phyloP scores from a whole-genome alignment of 805 yeast species.

The Grigorovia humatica region DNA sequence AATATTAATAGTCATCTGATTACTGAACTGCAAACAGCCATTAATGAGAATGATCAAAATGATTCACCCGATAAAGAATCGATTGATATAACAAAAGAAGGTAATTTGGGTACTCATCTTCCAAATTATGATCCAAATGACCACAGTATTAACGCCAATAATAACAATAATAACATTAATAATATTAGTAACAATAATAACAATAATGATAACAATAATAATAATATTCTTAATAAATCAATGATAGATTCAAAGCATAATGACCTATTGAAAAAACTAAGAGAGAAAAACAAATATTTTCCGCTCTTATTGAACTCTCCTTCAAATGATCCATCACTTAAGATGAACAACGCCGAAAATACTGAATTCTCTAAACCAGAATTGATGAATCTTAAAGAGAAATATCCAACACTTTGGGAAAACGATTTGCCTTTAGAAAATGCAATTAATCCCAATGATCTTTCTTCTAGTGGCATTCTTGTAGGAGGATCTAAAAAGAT shows the following conservation, averaged over 20 bases:
- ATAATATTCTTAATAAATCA: not conserved
- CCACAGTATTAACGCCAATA: not conserved
- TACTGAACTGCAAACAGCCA: not conserved
- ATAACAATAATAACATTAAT: not conserved
- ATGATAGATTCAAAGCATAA: not conserved
- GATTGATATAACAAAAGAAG: no score
- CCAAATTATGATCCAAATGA: no score
- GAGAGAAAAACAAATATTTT: constrained; percentile 31
- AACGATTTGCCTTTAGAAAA: constrained; percentile 13
- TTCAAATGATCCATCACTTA: constrained; percentile 13
- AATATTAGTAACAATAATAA: not conserved
- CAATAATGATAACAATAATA: not conserved
- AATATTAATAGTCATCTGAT: not conserved
- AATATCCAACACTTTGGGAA: constrained; percentile 21
- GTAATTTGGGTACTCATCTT: no score
- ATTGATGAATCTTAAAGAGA: constrained; percentile 8
- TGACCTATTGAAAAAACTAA: constrained; percentile 5
- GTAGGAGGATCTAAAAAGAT: not conserved
- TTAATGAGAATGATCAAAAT: not conserved
- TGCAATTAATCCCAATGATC: not conserved
- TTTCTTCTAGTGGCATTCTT: not conserved
- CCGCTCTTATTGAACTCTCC: constrained; percentile 26
- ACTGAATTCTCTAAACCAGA: not conserved
- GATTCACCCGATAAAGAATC: no score
- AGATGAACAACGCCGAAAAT: constrained; percentile 6